Base-by-base conservation (phyloP, 345 rosid species). In the Corymbia maculata region DNA sequence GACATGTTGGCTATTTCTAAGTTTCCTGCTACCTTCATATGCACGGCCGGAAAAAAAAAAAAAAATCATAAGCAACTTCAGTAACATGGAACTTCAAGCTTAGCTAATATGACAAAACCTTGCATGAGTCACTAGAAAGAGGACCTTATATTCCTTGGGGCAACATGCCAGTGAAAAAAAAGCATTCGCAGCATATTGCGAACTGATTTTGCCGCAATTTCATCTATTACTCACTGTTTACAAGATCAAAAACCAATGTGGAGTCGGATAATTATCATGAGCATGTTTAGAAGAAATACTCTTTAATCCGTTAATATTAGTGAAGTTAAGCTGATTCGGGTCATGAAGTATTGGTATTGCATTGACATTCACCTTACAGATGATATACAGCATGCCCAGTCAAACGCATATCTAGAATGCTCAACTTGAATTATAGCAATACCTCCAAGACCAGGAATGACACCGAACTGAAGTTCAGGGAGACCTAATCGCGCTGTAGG, bases 401-500 rank as follows among this genome's bases (percentile, higher is more conserved):
- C 11, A 70, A 32, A 32, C 80, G 32, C 24, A 70, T 70, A 70
- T 70, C 45, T 70, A 70, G 52, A 84, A 51, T 15, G 86, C 85
- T 86, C 57, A 87, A 70, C 80, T 32, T 70, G 80, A 32, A 70
- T 70, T 16, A 70, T 70, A 45, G 66, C 17, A 52, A 85, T 94
- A 97, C 99, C 99, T 93, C 99, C 99, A 94, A 97, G 96, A 52
- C 99, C 99, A 90, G 99, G 99, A 88, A 98, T 94, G 87, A 97
- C 22, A 84, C 99, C 99, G 2, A 98, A 96, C 86, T 95, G 98
- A 91, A 98, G 98, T 92, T 98, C 99, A 22, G 99, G 96, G 86
- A 98, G 93, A 88, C 99, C 98, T 80, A 98, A 92, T 86, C 93
- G 98, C 49, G 99, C 94, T 49, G 88, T 92, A 86, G 99, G 94